Evolutionary conservation across 1,284 basidiomycete species (phyloP).

Genomic region (Moniliella sp.): DNA sequence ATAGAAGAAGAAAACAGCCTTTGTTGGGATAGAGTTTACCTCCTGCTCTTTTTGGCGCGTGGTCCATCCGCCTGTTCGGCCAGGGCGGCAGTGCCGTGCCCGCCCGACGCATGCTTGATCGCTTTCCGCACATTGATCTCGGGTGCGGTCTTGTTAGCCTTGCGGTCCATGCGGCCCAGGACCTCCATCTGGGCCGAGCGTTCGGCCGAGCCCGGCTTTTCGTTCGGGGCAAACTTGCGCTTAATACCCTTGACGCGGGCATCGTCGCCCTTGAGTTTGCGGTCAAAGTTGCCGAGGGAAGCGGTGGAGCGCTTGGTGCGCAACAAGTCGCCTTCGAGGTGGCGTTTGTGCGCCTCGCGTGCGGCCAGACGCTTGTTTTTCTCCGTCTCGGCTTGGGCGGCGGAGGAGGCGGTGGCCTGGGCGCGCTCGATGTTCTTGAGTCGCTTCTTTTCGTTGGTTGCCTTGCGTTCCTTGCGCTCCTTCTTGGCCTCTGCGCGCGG

Average conservation of each 20-base stretch:
- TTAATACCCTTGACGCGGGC: constrained; percentile 54
- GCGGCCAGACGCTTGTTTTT: constrained; percentile 6
- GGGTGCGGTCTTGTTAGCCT: constrained; percentile 33
- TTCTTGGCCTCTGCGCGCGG: constrained; percentile 54
- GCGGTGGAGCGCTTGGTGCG: constrained; percentile 67
- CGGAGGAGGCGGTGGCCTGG: constrained; percentile 3
- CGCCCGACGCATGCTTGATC: constrained; percentile 5
- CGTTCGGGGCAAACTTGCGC: constrained; percentile 72
- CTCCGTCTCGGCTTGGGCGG: not conserved
- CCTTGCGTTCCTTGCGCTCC: constrained; percentile 54
- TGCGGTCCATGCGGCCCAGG: constrained; percentile 47
- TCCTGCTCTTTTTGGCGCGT: no score
- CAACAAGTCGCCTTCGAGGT: constrained; percentile 57
- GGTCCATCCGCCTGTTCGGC: no score
- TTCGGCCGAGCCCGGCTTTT: constrained; percentile 47
- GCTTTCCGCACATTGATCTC: constrained; percentile 18
- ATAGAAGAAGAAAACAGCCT: no score
- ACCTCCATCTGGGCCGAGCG: constrained; percentile 53
- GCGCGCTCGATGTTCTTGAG: constrained; percentile 53
- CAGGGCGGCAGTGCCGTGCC: constrained; percentile 5
- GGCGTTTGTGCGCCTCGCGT: constrained; percentile 45
- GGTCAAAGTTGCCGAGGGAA: constrained; percentile 69
- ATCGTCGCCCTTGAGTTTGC: constrained; percentile 63
- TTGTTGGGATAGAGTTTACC: no score
- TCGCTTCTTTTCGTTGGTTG: constrained; percentile 66